A percentile compares a stretch with the other conserved stretches of the same genome.
These are phyloP conservation scores for Pistacia integerrima DNA, from an alignment of 345 rosid species.

Conservation along the genomic window DNA sequence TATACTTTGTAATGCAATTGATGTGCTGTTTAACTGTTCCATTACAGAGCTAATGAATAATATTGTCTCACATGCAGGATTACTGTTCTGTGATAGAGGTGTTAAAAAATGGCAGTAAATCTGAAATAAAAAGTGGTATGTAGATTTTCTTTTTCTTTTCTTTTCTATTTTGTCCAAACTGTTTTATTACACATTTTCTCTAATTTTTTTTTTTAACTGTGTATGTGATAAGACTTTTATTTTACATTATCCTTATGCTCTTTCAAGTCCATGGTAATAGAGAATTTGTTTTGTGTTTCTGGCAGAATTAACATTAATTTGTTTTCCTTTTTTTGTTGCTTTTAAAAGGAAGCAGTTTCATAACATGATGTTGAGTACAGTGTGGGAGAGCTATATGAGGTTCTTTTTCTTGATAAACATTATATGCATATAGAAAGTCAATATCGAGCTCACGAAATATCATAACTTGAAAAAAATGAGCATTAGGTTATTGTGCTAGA, in stretches of 20 bases:
- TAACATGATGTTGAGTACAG: not conserved
- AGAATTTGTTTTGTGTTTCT: not conserved
- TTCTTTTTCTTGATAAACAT: not conserved
- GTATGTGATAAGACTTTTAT: not conserved
- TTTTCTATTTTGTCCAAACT: not conserved
- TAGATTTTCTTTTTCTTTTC: not conserved
- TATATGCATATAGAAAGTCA: not conserved
- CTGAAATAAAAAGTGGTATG: constrained; percentile 95
- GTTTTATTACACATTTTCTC: not conserved
- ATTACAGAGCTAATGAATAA: not conserved
- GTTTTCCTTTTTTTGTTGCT: not conserved
- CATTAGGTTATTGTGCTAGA: not conserved
- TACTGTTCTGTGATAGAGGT: constrained; percentile 74
- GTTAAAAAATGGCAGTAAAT: constrained; percentile 82
- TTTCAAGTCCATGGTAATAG: not conserved
- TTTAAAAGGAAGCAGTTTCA: not conserved
- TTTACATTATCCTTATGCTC: constrained; percentile 1
- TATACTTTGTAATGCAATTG: not conserved
- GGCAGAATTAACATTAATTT: not conserved
- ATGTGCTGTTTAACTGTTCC: not conserved
- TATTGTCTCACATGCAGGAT: constrained; percentile 55
- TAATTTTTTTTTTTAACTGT: not conserved
- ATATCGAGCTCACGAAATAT: not conserved
- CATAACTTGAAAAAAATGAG: not conserved
- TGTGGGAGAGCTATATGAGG: not conserved